Evolutionary conservation across 2,329 filamentous ascomycete genomes (phyloP).

Genomic region (Paecilomyces niveus): DNA sequence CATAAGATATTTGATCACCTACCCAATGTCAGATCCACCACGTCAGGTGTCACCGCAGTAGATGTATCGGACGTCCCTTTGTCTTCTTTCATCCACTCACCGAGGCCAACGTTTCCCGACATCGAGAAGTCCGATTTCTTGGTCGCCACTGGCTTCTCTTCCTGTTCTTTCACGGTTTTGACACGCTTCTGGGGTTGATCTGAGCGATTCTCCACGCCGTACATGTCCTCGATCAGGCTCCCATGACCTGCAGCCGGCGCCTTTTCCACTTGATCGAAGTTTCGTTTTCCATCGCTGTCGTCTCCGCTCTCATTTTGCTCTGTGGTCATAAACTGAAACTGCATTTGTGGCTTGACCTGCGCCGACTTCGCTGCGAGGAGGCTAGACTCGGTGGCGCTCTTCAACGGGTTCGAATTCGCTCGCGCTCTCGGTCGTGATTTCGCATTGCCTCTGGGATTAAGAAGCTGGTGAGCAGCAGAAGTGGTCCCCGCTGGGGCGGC

Average conservation of each 20-base stretch:
- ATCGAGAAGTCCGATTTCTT: conserved; percentile 39
- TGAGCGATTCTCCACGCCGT: conserved; percentile 64
- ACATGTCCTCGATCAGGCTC: conserved; percentile 63
- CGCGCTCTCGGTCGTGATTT: conserved; percentile 10
- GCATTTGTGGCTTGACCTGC: conserved; percentile 12
- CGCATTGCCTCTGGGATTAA: conserved; percentile 9
- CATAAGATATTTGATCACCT: conserved; percentile 5
- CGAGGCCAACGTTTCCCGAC: conserved; percentile 50
- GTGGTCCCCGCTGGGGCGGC: conserved; percentile 19
- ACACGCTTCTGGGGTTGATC: conserved; percentile 58
- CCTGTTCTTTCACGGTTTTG: conserved; percentile 46
- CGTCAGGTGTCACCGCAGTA: conserved; percentile 44
- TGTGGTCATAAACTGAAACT: conserved; percentile 22
- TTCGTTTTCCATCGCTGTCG: conserved; percentile 23
- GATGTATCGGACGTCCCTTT: conserved; percentile 34
- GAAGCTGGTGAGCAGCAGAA: conserved; percentile 14
- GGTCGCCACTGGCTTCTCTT: conserved; percentile 37
- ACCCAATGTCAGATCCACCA: conserved; percentile 42
- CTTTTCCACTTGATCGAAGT: conserved; percentile 21
- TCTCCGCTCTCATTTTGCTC: conserved; percentile 17
- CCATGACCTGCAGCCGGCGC: conserved; percentile 12
- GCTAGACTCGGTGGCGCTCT: conserved; percentile 4
- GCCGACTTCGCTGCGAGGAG: conserved; percentile 6
- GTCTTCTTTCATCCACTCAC: conserved; percentile 60
- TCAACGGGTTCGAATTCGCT: conserved; percentile 8